Base-by-base conservation (phyloP, 306 rosid species). In the Vigna mungo region DNA sequence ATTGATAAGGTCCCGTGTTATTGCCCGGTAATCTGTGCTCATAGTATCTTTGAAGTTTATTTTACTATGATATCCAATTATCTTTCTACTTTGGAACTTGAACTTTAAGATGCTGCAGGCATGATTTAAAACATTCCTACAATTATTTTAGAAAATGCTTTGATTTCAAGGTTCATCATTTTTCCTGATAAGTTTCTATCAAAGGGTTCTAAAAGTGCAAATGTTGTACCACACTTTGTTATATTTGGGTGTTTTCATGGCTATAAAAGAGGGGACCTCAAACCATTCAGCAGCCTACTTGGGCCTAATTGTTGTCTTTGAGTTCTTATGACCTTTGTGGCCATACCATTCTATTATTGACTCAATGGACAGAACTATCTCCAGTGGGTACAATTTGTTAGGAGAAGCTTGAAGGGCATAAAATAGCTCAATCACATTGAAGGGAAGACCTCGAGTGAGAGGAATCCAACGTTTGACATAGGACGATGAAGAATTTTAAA, bases 1-100 rank as follows among this genome's bases (percentile, higher is more conserved):
- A 68, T 76, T 59, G 21, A 63, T 30, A 39, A 18, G 44, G 44
- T 51, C 41, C 51, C 34, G 2, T 11, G 60, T 79, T 79, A 43
- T 37, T 59, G 27, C 41, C 59, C 49, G 55, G 74, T 72, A 9
- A 74, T 76, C 72, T 74, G 53, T 30, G 34, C 4, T 30, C 34
- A 30, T 30, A 30, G 4, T 30, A 30, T 30, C 34, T 30, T 30
- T 30, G 34, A 30, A 30, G 34, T 30, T 30, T 30, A 30, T 30
- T 30, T 30, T 30, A 30, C 34, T 30, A 5, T 30, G 34, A 1
- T 30, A 30, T 30, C 34, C 34, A 30, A 30, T 30, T 30, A 30
- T 30, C 34, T 30, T 30, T 30, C 5, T 30, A 30, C 34, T 30
- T 30, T 30, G 34, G 4, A 30, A 30, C 34, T 30, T 30, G 34